Evolutionary conservation across 2,329 filamentous ascomycete species (phyloP).

Genomic region (Myriosclerotinia curreyana): DNA sequence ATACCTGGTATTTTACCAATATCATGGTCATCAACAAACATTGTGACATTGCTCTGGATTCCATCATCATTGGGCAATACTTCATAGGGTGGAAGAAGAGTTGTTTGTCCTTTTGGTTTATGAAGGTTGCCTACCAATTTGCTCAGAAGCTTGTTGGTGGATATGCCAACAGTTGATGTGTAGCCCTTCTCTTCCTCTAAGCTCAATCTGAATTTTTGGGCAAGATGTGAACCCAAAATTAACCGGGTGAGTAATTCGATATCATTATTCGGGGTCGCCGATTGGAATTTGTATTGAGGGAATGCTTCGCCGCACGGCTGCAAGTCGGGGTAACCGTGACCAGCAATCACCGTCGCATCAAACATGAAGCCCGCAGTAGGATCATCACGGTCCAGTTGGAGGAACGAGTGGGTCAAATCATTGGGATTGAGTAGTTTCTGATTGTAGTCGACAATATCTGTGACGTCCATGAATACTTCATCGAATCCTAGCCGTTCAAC

Average conservation of each 20-base stretch:
- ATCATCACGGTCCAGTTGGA: constrained; percentile 69
- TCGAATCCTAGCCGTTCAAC: constrained; percentile 86
- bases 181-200: constrained; percentile 77
- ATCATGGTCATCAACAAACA: constrained; percentile 72
- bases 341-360: constrained; percentile 66
- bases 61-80: constrained; percentile 32
- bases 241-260: constrained; percentile 49
- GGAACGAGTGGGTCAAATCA: constrained; percentile 68
- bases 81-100: constrained; percentile 64
- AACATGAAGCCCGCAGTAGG: constrained; percentile 78
- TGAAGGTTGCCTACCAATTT: constrained; percentile 82
- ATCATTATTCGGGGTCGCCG: constrained; percentile 23
- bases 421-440: constrained; percentile 64
- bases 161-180: constrained; percentile 82
- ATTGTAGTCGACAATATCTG: constrained; percentile 84
- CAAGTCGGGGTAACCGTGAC: constrained; percentile 43
- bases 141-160: constrained; percentile 80
- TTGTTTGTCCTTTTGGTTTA: constrained; percentile 87
- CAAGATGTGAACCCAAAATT: constrained; percentile 76
- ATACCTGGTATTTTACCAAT: constrained; percentile 83
- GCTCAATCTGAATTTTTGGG: constrained; percentile 66
- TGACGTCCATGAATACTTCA: constrained; percentile 73
- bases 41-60: constrained; percentile 50
- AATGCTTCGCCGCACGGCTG: constrained; percentile 16
- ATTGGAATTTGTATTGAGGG: not conserved